Evolutionary conservation across 2,329 filamentous ascomycete species (phyloP), one percentile per base, ranked within the genome.

Genomic region (Cercospora brassicicola): DNA sequence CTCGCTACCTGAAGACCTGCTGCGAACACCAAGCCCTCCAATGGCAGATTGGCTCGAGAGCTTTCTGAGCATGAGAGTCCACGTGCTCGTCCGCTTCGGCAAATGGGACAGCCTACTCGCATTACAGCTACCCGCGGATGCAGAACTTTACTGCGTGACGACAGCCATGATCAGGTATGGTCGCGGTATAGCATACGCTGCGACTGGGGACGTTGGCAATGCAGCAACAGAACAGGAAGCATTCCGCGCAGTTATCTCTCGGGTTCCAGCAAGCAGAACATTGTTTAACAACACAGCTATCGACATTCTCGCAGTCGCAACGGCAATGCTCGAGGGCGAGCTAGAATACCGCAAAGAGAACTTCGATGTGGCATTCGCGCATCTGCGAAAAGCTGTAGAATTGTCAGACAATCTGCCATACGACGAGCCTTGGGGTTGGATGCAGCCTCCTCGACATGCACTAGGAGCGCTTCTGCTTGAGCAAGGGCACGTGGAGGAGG

Each of bases 21-120:
- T 94, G 0, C 85, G 86, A 0, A 82, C 91, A 3, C 76, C 88
- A 69, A 88, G 86, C 0, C 90, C 90, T 0, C 89, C 90, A 0
- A 93, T 94, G 90, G 90, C 91, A 0, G 90, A 93, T 77, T 93
- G 90, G 88, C 81, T 93, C 0, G 91, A 94, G 78, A 86, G 86
- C 1, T 93, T 92, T 71, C 78, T 91, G 3, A 85, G 86, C 1
- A 87, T 92, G 77, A 85, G 88, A 3, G 81, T 90, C 1, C 91
- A 94, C 76, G 88, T 89, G 0, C 81, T 91, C 15, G 83, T 94
- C 55, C 87, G 91, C 0, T 94, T 94, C 72, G 91, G 91, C 0
- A 82, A 81, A 15, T 94, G 91, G 91, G 74, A 87, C 0, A 89
- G 92, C 0, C 82, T 93, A 23, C 78, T 90, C 8, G 78, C 80